phyloP scores from a whole-genome alignment of 1,139 yeast genomes.

The Meyerozyma athensensis region DNA sequence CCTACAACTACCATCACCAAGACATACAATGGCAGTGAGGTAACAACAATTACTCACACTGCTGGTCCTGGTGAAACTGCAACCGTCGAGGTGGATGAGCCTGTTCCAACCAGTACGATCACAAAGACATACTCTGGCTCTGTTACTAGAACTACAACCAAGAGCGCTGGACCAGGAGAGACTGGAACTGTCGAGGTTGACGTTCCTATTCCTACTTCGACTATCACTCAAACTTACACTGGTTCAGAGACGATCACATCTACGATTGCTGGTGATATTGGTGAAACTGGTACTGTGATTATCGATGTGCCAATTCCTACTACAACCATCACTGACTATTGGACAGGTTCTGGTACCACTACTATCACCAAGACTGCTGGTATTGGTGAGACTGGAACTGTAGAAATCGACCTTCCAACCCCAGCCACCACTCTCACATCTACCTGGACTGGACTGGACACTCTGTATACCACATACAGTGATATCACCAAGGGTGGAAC shows the following conservation, averaged over 20 bases:
- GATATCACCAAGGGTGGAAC: slow-evolving; percentile 12
- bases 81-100: slow-evolving; percentile 1
- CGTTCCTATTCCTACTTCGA: slow-evolving; percentile 13
- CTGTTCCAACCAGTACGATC: background rate
- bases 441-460: background rate
- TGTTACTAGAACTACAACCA: background rate
- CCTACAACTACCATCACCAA: slow-evolving; percentile 9
- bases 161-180: slow-evolving; percentile 3
- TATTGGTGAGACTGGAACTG: slow-evolving; percentile 10
- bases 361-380: slow-evolving; percentile 23
- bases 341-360: slow-evolving; percentile 16
- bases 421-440: slow-evolving; percentile 12
- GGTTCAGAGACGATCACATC: slow-evolving; percentile 4
- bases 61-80: slow-evolving; percentile 5
- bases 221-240: slow-evolving; percentile 11
- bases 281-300: slow-evolving; percentile 12
- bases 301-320: slow-evolving; percentile 14
- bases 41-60: background rate
- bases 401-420: slow-evolving; percentile 6
- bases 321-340: slow-evolving; percentile 13
- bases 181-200: slow-evolving; percentile 11
- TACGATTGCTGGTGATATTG: slow-evolving; percentile 8
- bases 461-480: slow-evolving; percentile 13
- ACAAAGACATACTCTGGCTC: background rate
- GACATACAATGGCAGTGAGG: slow-evolving; percentile 7